These are phyloP conservation scores for Verticillium nubilum DNA, from an alignment of 2,329 filamentous ascomycete species.

Conservation along the genomic window DNA sequence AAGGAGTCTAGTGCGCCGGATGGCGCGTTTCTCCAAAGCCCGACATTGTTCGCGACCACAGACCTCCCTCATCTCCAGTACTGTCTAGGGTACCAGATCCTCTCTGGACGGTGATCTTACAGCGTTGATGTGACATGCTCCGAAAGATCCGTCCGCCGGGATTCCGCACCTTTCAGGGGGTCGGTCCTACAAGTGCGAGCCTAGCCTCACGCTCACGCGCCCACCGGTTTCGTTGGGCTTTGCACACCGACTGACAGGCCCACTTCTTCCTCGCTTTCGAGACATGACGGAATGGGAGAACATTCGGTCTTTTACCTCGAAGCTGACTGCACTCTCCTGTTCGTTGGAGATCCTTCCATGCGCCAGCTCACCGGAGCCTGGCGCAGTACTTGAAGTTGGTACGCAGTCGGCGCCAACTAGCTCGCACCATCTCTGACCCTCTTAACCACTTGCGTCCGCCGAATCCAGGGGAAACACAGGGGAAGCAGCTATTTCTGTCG, in stretches of 20 bases:
- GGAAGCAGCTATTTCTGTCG: neutral
- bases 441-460: neutral
- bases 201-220: neutral
- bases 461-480: neutral
- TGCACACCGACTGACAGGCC: neutral
- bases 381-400: neutral
- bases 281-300: neutral
- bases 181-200: neutral
- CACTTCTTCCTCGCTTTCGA: neutral
- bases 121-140: neutral
- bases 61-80: neutral
- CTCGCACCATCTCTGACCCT: neutral
- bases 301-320: neutral
- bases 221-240: neutral
- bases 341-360: neutral
- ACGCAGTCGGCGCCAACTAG: neutral
- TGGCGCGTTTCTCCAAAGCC: neutral
- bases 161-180: neutral
- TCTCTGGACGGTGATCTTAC: neutral
- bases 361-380: neutral
- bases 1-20: neutral
- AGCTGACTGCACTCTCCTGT: neutral
- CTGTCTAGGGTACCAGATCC: neutral
- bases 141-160: neutral
- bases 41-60: neutral